Base-by-base conservation (phyloP, 2,329 filamentous ascomycete species). In the Aquanectria penicillioides region DNA sequence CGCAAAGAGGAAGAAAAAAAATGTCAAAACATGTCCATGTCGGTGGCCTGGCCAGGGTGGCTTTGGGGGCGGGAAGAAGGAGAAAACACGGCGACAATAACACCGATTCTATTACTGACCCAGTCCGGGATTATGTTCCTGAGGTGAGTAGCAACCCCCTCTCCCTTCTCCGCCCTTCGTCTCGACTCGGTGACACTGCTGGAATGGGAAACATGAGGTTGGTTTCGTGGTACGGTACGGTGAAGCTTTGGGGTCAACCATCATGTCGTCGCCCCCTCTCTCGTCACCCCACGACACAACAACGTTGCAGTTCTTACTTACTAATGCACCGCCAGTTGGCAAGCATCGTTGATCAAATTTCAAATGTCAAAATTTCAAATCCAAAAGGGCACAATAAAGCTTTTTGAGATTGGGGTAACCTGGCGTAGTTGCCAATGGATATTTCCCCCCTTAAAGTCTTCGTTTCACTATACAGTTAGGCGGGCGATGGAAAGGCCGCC, bases 391-490 rank as follows among this genome's bases (percentile, higher is more conserved):
- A n/a, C n/a, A n/a, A n/a, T n/a, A n/a, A n/a, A n/a, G n/a, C n/a
- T n/a, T n/a, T n/a, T n/a, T n/a, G n/a, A n/a, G n/a, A n/a, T n/a
- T n/a, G n/a, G n/a, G n/a, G n/a, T n/a, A n/a, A n/a, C n/a, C n/a
- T n/a, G n/a, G n/a, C n/a, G n/a, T n/a, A n/a, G n/a, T n/a, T n/a
- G n/a, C n/a, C n/a, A 28, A 28, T 52, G 44, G 34, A 26, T 41
- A 40, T 47, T 57, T 53, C 26, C 43, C 33, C 38, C 48, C 46
- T 29, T 38, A 34, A 17, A 40, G 40, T 57, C 34, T 51, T 59
- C 46, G 37, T 38, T 56, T 58, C 60, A 67, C 46, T 61, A 57
- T 63, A 55, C 59, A 64, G 54, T 50, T 58, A 50, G 20, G 51
- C 50, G 59, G 48, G 18, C 29, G 15, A 41, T 23, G 49, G 46